Conservation (phyloP, 352 stramenopile genomes). For the Blastocystis sp. region DNA sequence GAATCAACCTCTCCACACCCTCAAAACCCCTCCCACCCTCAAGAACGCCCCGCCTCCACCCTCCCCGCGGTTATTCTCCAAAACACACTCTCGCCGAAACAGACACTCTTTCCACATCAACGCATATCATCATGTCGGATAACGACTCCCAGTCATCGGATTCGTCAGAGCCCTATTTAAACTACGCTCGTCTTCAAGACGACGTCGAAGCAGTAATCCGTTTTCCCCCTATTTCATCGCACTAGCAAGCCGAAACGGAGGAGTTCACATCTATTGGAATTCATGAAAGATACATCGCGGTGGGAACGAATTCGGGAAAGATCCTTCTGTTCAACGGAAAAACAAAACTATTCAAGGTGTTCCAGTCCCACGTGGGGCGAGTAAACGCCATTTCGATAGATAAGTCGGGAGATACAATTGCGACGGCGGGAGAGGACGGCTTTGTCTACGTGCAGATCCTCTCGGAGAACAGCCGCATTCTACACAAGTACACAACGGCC, state of each 20-base stretch:
- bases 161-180: conserved; percentile 45
- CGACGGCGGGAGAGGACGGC: conserved; percentile 57
- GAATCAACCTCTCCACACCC: too few species aligned
- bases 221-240: background rate
- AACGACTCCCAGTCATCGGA: conserved; percentile 40
- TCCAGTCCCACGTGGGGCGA: conserved; percentile 27
- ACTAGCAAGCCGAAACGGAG: conserved; percentile 45
- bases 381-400: conserved; percentile 64
- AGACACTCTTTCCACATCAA: too few species aligned
- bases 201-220: conserved; percentile 37
- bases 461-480: conserved; percentile 38
- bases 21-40: too few species aligned
- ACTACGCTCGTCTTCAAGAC: conserved; percentile 65
- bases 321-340: conserved; percentile 52
- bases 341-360: conserved; percentile 62
- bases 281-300: conserved; percentile 52
- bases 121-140: too few species aligned
- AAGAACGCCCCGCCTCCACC: too few species aligned
- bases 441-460: conserved; percentile 44
- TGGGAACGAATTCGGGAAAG: conserved; percentile 63
- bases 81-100: too few species aligned
- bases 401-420: conserved; percentile 51
- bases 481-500: conserved; percentile 49
- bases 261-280: conserved; percentile 26
- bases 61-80: too few species aligned